A percentile compares a stretch with the other conserved stretches of the same genome.
These are phyloP conservation scores for Fusarium armeniacum DNA, from an alignment of 2,329 filamentous ascomycete species.

Conservation along the genomic window DNA sequence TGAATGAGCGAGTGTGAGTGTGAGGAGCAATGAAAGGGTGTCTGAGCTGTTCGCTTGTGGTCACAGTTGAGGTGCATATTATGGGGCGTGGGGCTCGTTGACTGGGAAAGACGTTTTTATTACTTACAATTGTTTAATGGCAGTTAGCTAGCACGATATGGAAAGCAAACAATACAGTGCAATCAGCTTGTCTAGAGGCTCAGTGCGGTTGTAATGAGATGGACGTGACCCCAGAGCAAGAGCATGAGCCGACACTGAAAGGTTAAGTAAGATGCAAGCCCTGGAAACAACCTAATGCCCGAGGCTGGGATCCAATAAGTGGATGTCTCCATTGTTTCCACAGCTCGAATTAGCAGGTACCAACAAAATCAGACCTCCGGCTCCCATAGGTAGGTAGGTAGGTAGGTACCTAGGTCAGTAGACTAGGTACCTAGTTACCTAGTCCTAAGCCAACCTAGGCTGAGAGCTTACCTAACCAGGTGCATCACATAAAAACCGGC, in stretches of 20 bases:
- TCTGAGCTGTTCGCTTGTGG: constrained; percentile 53
- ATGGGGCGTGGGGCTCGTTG: constrained; percentile 57
- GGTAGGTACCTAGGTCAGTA: too few species aligned
- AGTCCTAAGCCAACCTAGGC: constrained; percentile 11
- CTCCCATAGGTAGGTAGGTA: not conserved
- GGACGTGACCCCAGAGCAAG: constrained; percentile 19
- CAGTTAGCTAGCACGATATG: not conserved
- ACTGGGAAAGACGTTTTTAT: constrained; percentile 39
- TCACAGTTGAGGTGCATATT: constrained; percentile 51
- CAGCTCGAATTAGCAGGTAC: not conserved
- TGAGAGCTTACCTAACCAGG: constrained; percentile 12
- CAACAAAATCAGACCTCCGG: constrained; percentile 14
- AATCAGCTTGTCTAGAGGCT: not conserved
- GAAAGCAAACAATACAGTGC: not conserved
- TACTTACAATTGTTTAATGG: constrained; percentile 29
- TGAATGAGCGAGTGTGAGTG: constrained; percentile 28
- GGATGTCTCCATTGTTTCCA: not conserved
- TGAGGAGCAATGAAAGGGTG: constrained; percentile 46
- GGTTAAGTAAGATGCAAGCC: constrained; percentile 22
- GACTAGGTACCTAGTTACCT: too few species aligned
- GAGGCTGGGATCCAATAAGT: constrained; percentile 1
- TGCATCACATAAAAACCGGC: too few species aligned
- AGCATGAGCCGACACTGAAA: constrained; percentile 14
- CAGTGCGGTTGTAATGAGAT: constrained; percentile 34
- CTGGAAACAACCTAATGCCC: not conserved